Conservation (phyloP, 106 monocot species). For the Apostasia ramifera region DNA sequence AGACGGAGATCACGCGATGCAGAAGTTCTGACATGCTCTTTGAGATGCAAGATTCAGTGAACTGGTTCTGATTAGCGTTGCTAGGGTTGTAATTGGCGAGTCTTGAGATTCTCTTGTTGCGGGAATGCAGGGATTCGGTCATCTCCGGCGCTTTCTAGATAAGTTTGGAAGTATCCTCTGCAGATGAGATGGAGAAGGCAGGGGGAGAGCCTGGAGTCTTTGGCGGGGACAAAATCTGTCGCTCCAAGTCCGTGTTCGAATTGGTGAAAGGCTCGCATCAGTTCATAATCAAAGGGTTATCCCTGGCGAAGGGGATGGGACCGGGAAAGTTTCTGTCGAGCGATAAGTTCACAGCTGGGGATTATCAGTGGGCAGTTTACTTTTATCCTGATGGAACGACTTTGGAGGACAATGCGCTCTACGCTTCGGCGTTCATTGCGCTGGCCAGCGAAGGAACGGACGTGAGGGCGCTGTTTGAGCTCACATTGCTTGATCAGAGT, state of each 20-base stretch:
- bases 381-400: conserved; percentile 81
- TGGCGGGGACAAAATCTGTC: conserved; percentile 14
- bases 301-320: conserved; percentile 76
- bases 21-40: too few relatives aligned
- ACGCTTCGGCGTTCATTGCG: conserved; percentile 68
- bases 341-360: conserved; percentile 58
- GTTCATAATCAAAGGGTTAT: conserved; percentile 63
- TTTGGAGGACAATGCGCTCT: conserved; percentile 57
- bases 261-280: conserved; percentile 71
- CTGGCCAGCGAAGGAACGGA: conserved; percentile 63
- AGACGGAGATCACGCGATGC: too few relatives aligned
- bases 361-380: conserved; percentile 70
- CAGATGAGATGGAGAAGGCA: conserved; percentile 6
- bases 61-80: background rate
- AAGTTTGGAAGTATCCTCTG: background rate
- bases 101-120: background rate
- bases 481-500: conserved; percentile 62
- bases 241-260: conserved; percentile 47
- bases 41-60: too few relatives aligned
- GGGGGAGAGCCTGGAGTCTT: conserved; percentile 2
- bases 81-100: background rate
- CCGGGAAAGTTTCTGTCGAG: conserved; percentile 58
- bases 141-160: background rate
- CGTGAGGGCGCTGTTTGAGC: conserved; percentile 61
- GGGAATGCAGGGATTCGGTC: background rate